Base-by-base conservation (phyloP, 768 basidiomycete genomes). In the Cubamyces lactineus region DNA sequence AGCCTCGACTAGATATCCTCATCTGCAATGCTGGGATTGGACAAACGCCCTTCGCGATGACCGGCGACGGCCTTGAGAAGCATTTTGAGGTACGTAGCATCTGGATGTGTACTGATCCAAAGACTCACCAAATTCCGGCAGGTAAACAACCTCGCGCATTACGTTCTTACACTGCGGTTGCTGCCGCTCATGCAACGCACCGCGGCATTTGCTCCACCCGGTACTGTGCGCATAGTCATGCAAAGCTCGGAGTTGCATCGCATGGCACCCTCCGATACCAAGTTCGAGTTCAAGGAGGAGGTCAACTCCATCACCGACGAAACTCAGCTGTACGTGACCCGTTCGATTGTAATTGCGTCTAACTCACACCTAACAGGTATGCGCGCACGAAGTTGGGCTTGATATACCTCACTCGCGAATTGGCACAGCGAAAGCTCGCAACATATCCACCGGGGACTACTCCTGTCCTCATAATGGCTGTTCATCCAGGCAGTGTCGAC, bases 151-250 rank as follows among this genome's bases (percentile, higher is more conserved):
- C 61, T 72, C 12, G 67, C 65, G 15, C 67, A 72, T 55, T 67
- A 67, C 51, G 66, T 70, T 0, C 56, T 72, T 24, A 54, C 66
- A 6, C 24, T 67, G 23, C 71, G 71, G 21, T 49, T 72, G 8
- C 65, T 72, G 11, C 68, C 71, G 21, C 61, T 72, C 47, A 69
- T 72, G 65, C 65, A 70, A 61, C 69, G 69, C 42, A 72, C 71
- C 11, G 65, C 67, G 21, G 52, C 65, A 28, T 63, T 23, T 16
- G 64, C 66, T 3, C 57, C 64, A 12, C 69, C 71, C 1, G 59
- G 64, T 4, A 63, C 65, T 13, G 69, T 70, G 11, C 71, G 71
- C 46, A 70, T 72, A 54, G 66, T 70, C 42, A 67, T 70, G 66
- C 71, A 72, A 41, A 67, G 64, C 21, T 72, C 71, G 16, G 69